A percentile compares a stretch with the other conserved stretches of the same genome.
Conservation (phyloP, 257 asterid species). For the Linderniella brevidens region DNA sequence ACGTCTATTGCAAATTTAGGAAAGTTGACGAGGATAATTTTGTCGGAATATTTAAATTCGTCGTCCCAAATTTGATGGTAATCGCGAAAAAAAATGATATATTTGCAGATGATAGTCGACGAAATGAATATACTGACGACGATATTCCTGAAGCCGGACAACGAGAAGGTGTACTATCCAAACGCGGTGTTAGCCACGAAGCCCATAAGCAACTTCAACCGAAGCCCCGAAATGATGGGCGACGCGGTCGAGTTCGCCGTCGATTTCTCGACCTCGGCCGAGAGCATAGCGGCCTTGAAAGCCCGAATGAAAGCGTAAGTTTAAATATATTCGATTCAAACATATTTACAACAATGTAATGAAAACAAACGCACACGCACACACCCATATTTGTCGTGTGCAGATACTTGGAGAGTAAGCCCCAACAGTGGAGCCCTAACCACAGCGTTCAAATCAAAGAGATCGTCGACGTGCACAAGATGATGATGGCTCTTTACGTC, state of each 20-base stretch:
- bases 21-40: no score
- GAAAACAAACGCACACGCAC: no score
- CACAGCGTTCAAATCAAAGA: slow-evolving; percentile 41
- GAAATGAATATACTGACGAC: slow-evolving; percentile 58
- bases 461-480: slow-evolving; percentile 52
- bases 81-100: no score
- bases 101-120: slow-evolving; percentile 46
- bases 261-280: slow-evolving; percentile 58
- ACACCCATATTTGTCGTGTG: no score
- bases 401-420: slow-evolving; percentile 69
- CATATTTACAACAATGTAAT: no score
- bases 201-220: slow-evolving; percentile 35
- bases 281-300: slow-evolving; percentile 48
- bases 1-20: no score
- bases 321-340: no score
- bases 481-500: slow-evolving; percentile 33
- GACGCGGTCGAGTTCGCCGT: slow-evolving; percentile 59
- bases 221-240: slow-evolving; percentile 61
- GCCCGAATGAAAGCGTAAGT: slow-evolving; percentile 45
- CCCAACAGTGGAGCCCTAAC: slow-evolving; percentile 43
- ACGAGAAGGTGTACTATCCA: slow-evolving; percentile 33
- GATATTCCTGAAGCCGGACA: slow-evolving; percentile 29
- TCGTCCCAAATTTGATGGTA: no score
- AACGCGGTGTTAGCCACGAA: slow-evolving; percentile 25
- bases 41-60: no score